Evolutionary conservation across 2,329 filamentous ascomycete species (phyloP), one percentile per base, ranked within the genome.

Genomic region (Thermothelomyces thermophilus): DNA sequence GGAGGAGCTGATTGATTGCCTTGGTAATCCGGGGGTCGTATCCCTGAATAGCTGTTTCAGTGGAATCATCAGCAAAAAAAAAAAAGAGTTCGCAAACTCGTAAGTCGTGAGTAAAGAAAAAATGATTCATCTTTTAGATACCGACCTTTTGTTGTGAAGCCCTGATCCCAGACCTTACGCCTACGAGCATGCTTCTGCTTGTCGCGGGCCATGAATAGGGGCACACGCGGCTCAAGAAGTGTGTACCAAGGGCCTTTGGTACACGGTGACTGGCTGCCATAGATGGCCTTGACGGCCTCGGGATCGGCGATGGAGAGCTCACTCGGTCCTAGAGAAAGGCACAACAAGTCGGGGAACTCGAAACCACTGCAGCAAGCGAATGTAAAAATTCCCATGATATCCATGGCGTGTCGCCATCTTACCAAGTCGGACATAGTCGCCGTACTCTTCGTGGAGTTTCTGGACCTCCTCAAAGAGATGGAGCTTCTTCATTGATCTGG

Each of bases 231-330:
- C 11, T 61, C 56, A 1, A 63, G 46, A 0, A 66, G 56, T 0
- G 63, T 61, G 50, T 68, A 69, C 63, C 63, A 68, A 0, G 63
- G 63, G 0, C 65, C 63, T 36, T 67, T 68, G 48, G 41, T 52
- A 34, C 62, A 64, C 2, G 58, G 63, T 5, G 56, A 66, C 26
- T 57, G 55, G 42, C 59, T 58, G 7, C 60, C 57, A 47, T 67
- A 60, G 16, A 68, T 60, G 8, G 53, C 53, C 16, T 56, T 49
- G 14, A 67, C 58, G 1, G 64, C 60, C 3, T 60, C 55, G 1
- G 61, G 61, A 20, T 62, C 56, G 35, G 58, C 58, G 20, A 68
- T 62, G 13, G 64, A 68, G 2, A 68, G 31, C 34, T 67, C 65
- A 1, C 56, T 60, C 1, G 64, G 65, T 3, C 50, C 52, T 51